Evolutionary conservation across 1,284 basidiomycete species (phyloP).

Genomic region (Mycena sp.): DNA sequence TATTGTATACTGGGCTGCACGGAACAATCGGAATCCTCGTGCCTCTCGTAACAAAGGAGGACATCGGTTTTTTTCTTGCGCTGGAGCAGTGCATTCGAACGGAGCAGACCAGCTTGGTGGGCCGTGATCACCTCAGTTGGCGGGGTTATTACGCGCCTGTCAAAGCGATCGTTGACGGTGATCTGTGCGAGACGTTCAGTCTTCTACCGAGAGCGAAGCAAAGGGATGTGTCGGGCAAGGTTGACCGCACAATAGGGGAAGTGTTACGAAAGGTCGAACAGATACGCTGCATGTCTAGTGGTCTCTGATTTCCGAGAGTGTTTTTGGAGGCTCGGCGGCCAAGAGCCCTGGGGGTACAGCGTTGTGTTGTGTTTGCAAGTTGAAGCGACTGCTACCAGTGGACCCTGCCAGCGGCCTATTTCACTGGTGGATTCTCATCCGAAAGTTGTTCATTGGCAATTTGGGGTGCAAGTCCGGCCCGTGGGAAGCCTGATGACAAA

Average conservation of each 20-base stretch:
- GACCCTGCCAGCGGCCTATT: too few relatives aligned
- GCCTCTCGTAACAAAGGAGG: slow-evolving; percentile 95
- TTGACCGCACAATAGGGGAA: slow-evolving; percentile 89
- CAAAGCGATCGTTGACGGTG: slow-evolving; percentile 92
- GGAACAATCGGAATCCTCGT: slow-evolving; percentile 96
- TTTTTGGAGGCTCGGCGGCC: too few relatives aligned
- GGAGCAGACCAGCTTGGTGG: slow-evolving; percentile 86
- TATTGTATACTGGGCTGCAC: slow-evolving; percentile 92
- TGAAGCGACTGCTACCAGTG: too few relatives aligned
- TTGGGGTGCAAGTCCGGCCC: too few relatives aligned
- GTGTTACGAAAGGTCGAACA: slow-evolving; percentile 95
- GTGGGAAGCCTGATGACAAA: too few relatives aligned
- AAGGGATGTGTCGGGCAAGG: slow-evolving; percentile 81
- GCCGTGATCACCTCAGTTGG: slow-evolving; percentile 91
- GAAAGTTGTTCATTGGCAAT: too few relatives aligned
- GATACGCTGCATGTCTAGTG: slow-evolving; percentile 85
- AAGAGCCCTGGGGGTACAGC: too few relatives aligned
- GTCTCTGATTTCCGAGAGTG: too few relatives aligned
- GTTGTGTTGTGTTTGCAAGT: too few relatives aligned
- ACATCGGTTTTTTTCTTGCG: slow-evolving; percentile 95
- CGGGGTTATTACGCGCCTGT: slow-evolving; percentile 94
- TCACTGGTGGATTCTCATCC: too few relatives aligned
- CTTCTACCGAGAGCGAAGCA: slow-evolving; percentile 78
- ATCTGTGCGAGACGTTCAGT: slow-evolving; percentile 87
- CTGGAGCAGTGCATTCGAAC: slow-evolving; percentile 95